phyloP scores from a whole-genome alignment of 305 asterid genomes.

The Salvia sclarea region DNA sequence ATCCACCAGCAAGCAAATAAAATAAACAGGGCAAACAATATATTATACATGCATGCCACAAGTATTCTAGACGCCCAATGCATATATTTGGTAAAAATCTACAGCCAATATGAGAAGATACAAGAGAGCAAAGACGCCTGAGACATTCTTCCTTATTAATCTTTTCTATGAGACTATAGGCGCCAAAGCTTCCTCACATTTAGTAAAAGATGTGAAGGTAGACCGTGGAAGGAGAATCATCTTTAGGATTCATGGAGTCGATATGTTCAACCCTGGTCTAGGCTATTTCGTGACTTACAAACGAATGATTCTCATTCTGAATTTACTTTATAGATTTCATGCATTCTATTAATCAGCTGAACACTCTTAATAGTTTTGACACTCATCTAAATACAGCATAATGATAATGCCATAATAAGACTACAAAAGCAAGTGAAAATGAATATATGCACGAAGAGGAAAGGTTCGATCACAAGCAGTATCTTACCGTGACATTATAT shows the following conservation, averaged over 20 bases:
- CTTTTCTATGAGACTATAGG: too few relatives aligned
- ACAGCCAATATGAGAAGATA: too few relatives aligned
- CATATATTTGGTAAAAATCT: too few relatives aligned
- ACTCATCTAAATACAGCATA: background rate
- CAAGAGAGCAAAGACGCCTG: too few relatives aligned
- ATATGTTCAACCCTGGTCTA: background rate
- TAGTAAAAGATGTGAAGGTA: too few relatives aligned
- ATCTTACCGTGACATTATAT: constrained; percentile 75
- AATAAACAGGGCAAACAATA: too few relatives aligned
- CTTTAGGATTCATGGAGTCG: background rate
- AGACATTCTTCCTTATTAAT: too few relatives aligned
- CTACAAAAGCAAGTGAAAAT: constrained; percentile 4
- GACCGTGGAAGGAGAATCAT: background rate
- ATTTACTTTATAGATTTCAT: background rate
- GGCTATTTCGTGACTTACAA: background rate
- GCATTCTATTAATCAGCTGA: background rate
- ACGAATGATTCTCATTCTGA: background rate
- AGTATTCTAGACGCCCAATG: too few relatives aligned
- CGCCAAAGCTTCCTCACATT: too few relatives aligned
- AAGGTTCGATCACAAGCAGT: constrained; percentile 17
- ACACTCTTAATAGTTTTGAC: background rate
- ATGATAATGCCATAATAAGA: constrained; percentile 1
- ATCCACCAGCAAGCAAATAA: background rate
- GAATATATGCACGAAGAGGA: background rate
- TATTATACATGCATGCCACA: too few relatives aligned